phyloP scores from a whole-genome alignment of 768 basidiomycete species.

The Suillus fuscotomentosus region DNA sequence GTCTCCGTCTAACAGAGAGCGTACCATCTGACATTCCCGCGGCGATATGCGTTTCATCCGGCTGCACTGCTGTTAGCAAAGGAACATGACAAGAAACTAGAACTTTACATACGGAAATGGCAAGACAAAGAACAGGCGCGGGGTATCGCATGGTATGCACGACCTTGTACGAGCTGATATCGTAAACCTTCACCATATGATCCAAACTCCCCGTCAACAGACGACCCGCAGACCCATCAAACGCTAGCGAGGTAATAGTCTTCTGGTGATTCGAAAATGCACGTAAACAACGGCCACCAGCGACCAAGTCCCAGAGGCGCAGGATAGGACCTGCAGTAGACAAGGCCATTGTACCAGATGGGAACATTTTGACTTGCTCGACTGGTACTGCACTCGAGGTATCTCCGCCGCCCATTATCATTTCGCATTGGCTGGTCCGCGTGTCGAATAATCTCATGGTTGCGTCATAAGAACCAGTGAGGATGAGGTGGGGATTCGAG shows the following conservation, averaged over 20 bases:
- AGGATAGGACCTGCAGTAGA: constrained; percentile 92
- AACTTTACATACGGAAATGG: constrained; percentile 74
- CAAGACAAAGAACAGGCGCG: constrained; percentile 85
- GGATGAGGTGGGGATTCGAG: constrained; percentile 76
- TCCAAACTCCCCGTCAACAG: constrained; percentile 90
- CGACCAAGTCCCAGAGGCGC: constrained; percentile 92
- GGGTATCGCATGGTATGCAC: constrained; percentile 99
- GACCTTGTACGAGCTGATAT: constrained; percentile 90
- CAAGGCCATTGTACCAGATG: constrained; percentile 81
- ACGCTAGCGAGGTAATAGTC: constrained; percentile 86
- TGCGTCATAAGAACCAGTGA: constrained; percentile 95
- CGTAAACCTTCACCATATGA: constrained; percentile 99
- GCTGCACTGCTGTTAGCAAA: constrained; percentile 44
- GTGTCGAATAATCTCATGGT: constrained; percentile 88
- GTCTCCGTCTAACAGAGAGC: constrained; percentile 90
- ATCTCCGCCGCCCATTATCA: constrained; percentile 61
- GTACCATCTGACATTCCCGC: constrained; percentile 99
- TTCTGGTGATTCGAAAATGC: constrained; percentile 98
- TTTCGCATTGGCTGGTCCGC: constrained; percentile 80
- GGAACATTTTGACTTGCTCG: constrained; percentile 91
- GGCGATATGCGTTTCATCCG: constrained; percentile 94
- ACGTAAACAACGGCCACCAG: constrained; percentile 83
- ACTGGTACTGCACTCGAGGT: constrained; percentile 53
- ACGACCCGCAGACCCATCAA: constrained; percentile 72
- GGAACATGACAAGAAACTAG: not conserved